Percentiles rank a stretch among this genome's conserved stretches.
Evolutionary conservation across 2,329 filamentous ascomycete genomes (phyloP).

Genomic region (Microdochium nivale): DNA sequence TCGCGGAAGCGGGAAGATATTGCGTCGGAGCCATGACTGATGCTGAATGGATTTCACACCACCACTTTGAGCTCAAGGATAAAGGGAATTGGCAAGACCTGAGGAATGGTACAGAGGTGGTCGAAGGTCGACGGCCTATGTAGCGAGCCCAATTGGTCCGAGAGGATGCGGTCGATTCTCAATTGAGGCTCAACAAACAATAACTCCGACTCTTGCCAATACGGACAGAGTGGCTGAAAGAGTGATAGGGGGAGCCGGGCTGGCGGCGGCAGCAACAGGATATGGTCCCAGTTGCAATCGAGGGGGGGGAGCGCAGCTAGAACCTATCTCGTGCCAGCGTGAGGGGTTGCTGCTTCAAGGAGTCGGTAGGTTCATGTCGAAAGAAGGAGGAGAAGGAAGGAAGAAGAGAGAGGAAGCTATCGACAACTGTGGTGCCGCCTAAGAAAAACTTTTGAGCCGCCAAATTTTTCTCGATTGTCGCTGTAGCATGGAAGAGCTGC

Average conservation of each 20-base stretch:
- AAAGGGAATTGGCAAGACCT: background rate
- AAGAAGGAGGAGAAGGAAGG: background rate
- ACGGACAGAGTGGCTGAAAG: background rate
- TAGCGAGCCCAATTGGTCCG: background rate
- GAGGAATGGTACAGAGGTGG: background rate
- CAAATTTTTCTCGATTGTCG: background rate
- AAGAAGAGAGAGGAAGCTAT: background rate
- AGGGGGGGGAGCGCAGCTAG: background rate
- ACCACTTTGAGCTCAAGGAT: background rate
- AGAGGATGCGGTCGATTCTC: background rate
- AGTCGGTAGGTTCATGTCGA: background rate
- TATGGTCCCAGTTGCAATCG: constrained; percentile 1
- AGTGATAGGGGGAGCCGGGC: background rate
- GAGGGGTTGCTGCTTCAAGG: background rate
- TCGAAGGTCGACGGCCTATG: background rate
- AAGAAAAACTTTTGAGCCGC: background rate
- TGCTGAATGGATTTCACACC: background rate
- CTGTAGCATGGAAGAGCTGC: background rate
- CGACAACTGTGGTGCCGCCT: background rate
- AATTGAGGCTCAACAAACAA: background rate
- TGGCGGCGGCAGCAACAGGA: background rate
- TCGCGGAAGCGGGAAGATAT: constrained; percentile 52
- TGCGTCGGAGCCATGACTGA: constrained; percentile 24
- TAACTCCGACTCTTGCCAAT: background rate
- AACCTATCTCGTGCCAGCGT: constrained; percentile 1